Evolutionary conservation across 345 rosid genomes (phyloP).

Genomic region (Cardamine resedifolia): DNA sequence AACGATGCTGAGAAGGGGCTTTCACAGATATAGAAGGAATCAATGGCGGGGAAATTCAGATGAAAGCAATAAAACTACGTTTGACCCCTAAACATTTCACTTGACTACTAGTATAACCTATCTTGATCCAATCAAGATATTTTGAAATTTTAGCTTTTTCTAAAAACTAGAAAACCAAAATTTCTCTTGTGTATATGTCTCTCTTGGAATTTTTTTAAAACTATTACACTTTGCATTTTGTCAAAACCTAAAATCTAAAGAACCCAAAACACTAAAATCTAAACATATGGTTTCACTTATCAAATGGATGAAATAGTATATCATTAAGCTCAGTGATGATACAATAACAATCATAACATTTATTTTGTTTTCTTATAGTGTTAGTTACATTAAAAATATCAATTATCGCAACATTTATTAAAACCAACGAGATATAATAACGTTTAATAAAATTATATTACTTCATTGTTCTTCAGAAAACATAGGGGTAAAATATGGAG

Average conservation of each 20-base stretch:
- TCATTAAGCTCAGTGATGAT: background rate
- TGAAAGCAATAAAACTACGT: background rate
- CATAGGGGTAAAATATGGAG: background rate
- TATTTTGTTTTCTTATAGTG: background rate
- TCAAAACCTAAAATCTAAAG: background rate
- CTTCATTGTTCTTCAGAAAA: background rate
- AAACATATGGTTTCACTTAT: no score
- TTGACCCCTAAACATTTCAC: background rate
- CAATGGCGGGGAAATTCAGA: background rate
- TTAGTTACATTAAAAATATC: no score
- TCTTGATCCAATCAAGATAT: background rate
- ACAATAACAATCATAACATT: background rate
- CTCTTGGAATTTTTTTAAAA: background rate
- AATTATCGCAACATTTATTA: no score
- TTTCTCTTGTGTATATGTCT: background rate
- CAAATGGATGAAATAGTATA: background rate
- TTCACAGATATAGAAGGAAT: background rate
- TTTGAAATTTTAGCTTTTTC: background rate
- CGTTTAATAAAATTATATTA: background rate
- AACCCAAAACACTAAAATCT: background rate
- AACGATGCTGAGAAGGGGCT: conserved; percentile 5
- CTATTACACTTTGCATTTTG: background rate
- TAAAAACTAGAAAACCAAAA: background rate
- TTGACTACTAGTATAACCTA: background rate
- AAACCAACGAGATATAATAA: no score